Evolutionary conservation across 2,329 filamentous ascomycete species (phyloP).

Genomic region (Aspergillus sp.): DNA sequence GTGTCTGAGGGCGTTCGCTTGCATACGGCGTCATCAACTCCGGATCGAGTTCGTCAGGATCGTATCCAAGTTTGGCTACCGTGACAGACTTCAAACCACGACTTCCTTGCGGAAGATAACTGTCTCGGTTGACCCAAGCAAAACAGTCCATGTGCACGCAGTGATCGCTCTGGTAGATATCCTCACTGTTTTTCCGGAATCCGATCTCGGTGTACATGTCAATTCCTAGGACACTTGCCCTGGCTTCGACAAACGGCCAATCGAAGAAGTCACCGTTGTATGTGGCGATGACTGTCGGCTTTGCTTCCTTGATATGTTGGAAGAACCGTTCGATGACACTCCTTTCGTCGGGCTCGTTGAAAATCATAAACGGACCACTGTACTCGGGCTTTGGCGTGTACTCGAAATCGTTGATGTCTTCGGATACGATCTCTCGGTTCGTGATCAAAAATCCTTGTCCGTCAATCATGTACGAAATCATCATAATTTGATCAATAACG

Average conservation of each 20-base stretch:
- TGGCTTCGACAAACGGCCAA: slow-evolving; percentile 96
- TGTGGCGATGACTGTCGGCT: slow-evolving; percentile 96
- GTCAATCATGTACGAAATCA: slow-evolving; percentile 99
- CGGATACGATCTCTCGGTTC: slow-evolving; percentile 94
- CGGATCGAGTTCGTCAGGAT: slow-evolving; percentile 95
- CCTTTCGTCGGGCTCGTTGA: slow-evolving; percentile 96
- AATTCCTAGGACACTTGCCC: slow-evolving; percentile 90
- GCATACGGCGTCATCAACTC: slow-evolving; percentile 94
- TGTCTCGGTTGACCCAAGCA: slow-evolving; percentile 98
- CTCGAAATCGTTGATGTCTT: slow-evolving; percentile 96
- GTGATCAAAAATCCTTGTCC: slow-evolving; percentile 97
- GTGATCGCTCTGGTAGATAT: slow-evolving; percentile 94
- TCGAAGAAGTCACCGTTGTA: slow-evolving; percentile 99
- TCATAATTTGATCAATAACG: slow-evolving; percentile 95
- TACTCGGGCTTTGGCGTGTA: slow-evolving; percentile 98
- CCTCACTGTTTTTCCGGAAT: slow-evolving; percentile 91
- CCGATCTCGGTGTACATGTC: slow-evolving; percentile 99
- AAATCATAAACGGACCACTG: slow-evolving; percentile 91
- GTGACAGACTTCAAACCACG: slow-evolving; percentile 97
- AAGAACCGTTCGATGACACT: slow-evolving; percentile 88
- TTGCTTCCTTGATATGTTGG: slow-evolving; percentile 88
- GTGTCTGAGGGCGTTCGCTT: slow-evolving; percentile 82
- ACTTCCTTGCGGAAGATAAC: slow-evolving; percentile 94
- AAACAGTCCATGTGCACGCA: slow-evolving; percentile 99
- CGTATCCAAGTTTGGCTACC: slow-evolving; percentile 95